Conservation (phyloP, 1,284 basidiomycete species). For the Trametes pubescens region DNA sequence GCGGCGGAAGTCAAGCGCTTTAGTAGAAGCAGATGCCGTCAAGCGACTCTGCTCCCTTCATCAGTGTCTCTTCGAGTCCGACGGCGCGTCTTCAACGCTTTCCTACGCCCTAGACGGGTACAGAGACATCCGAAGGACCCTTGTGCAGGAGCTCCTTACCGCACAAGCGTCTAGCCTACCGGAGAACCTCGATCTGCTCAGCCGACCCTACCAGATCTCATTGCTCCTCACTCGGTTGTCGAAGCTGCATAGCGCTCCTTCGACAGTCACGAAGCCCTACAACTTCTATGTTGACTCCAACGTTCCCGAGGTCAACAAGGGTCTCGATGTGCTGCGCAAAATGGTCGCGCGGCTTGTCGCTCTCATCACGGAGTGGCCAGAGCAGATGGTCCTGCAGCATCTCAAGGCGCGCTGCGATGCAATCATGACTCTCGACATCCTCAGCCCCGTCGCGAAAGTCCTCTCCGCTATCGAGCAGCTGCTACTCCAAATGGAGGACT, state of each 20-base stretch:
- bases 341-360: constrained; percentile 62
- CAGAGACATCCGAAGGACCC: constrained; percentile 22
- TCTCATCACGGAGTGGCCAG: constrained; percentile 90
- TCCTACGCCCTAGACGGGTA: constrained; percentile 5
- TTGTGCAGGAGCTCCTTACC: constrained; percentile 43
- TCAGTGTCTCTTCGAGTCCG: constrained; percentile 39
- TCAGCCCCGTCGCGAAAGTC: constrained; percentile 84
- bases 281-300: constrained; percentile 89
- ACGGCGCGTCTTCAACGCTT: not conserved
- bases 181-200: constrained; percentile 56
- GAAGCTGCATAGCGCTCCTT: constrained; percentile 40
- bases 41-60: constrained; percentile 50
- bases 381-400: constrained; percentile 95
- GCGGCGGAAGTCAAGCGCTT: constrained; percentile 14
- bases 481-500: constrained; percentile 91
- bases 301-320: constrained; percentile 73
- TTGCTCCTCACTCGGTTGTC: constrained; percentile 50
- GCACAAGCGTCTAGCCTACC: constrained; percentile 40
- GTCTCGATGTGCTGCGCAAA: constrained; percentile 57
- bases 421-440: constrained; percentile 71
- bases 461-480: constrained; percentile 90
- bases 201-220: constrained; percentile 57
- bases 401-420: constrained; percentile 80
- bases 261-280: constrained; percentile 45
- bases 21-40: constrained; percentile 29